Evolutionary conservation across 176 grass and related monocot genomes (phyloP), one percentile per base, ranked within the genome.

Genomic region (Carex cristatella): DNA sequence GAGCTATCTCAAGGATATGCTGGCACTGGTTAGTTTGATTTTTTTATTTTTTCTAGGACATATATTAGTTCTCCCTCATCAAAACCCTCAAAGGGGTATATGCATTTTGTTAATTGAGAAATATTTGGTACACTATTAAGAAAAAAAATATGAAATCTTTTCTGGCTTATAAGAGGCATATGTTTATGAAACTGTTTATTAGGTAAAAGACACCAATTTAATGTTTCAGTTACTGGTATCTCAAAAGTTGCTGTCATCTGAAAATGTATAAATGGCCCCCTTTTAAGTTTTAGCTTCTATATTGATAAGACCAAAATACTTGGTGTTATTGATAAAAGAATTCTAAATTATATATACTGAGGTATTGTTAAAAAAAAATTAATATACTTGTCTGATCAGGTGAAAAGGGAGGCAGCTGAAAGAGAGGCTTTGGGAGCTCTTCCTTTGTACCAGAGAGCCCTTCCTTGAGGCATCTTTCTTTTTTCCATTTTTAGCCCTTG

Each of bases 351-450:
- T 76, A 7, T 55, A 30, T 56, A 32, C 46, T 58, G 27, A 79
- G 30, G 12, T 35, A 58, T 57, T 79, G 74, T 9, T 58, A 10
- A 18, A 18, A 49, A 51, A 49, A 49, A 51, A 11, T 23, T 23
- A 23, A 23, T 23, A 11, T 10, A 40, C 58, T 14, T 38, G 40
- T 67, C 13, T 69, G 48, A 33, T 69, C 85, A 97, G 94, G 94
- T 97, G 54, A 94, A 97, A 86, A 97, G 84, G 88, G 94, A 97
- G 85, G 80, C 44, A 27, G 87, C 90, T 0, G 92, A 97, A 58
- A 87, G 94, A 65, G 75, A 94, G 83, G 90, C 92, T 40, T 84
- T 97, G 69, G 94, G 92, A 88, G 92, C 94, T 63, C 92, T 97
- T 86, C 94, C 92, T 69, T 80, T 97, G 48, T 89, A 94, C 79